Base-by-base conservation (phyloP, 768 basidiomycete genomes). In the Tylopilus intermedius region DNA sequence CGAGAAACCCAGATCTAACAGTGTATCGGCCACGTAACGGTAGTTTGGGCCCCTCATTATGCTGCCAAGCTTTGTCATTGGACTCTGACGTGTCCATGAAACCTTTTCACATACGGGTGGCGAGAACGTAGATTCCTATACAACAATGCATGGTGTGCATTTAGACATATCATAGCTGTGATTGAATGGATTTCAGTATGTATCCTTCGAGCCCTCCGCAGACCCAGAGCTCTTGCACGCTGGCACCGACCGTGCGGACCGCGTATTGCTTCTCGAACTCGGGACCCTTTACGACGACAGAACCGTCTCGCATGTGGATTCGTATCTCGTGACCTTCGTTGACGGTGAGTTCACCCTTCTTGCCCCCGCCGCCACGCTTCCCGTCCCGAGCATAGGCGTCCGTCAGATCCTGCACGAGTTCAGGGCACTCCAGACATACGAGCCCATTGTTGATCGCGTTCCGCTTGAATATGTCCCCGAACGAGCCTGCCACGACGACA, bases 361-460 rank as follows among this genome's bases (percentile, higher is more conserved):
- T 78, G 0, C 91, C 90, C 1, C 95, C 95, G 13, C 82, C 77
- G 18, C 89, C 87, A 2, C 95, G 75, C 67, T 74, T 74, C 0
- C 87, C 90, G 45, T 83, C 84, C 67, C 81, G 84, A 0, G 84
- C 88, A 65, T 86, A 91, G 44, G 72, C 69, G 38, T 72, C 71
- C 1, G 96, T 97, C 50, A 98, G 75, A 60, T 96, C 93, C 15
- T 74, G 71, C 15, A 98, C 87, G 38, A 99, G 81, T 62, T 88
- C 89, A 0, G 95, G 94, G 53, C 83, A 88, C 72, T 98, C 95
- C 42, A 97, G 71, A 65, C 96, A 96, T 47, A 99, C 90, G 6
- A 99, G 77, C 9, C 94, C 95, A 66, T 99, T 98, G 74, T 99
- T 99, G 74, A 98, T 98, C 15, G 93, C 89, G 69, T 99, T 99